Base-by-base conservation (phyloP, 2,329 filamentous ascomycete genomes). In the Pseudocercospora crystallina region DNA sequence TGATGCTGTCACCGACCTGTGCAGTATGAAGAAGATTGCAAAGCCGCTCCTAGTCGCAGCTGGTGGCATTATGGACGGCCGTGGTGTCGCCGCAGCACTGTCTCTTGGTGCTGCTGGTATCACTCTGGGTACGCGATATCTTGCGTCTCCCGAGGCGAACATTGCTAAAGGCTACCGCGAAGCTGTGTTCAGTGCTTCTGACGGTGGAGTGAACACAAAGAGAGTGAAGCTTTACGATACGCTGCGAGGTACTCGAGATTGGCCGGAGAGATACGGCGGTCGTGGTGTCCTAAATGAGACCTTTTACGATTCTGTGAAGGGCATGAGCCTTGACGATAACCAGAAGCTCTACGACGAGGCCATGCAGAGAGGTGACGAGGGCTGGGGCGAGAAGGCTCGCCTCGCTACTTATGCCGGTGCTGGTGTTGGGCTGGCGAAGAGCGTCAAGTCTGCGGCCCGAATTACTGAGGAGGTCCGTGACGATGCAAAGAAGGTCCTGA, bases 401-500 rank as follows among this genome's bases (percentile, higher is more conserved):
- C 70, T 85, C 71, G 82, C 80, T 4, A 80, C 80, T 8, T 86
- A 84, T 73, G 82, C 80, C 11, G 83, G 83, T 3, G 79, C 79
- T 14, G 82, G 76, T 0, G 78, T 86, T 11, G 83, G 83, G 0
- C 69, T 86, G 53, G 73, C 85, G 2, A 78, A 67, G 39, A 66
- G 75, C 34, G 70, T 80, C 1, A 72, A 73, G 57, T 62, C 70
- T 12, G 82, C 80, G 2, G 71, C 65, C 10, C 73, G 79, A 8
- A 81, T 86, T 60, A 75, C 82, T 2, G 65, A 66, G 39, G 74
- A 79, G 50, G 67, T 76, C 3, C 69, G 76, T 41, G 65, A 69
- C 5, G 73, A 72, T 30, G 66, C 69, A 12, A 65, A 43, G 40
- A 57, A 43, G 33, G 56, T 72, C 12, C 39, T 76, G 43, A 64